These are phyloP conservation scores for Phytophthora colocasiae DNA, from an alignment of 352 stramenopile species.

Conservation along the genomic window DNA sequence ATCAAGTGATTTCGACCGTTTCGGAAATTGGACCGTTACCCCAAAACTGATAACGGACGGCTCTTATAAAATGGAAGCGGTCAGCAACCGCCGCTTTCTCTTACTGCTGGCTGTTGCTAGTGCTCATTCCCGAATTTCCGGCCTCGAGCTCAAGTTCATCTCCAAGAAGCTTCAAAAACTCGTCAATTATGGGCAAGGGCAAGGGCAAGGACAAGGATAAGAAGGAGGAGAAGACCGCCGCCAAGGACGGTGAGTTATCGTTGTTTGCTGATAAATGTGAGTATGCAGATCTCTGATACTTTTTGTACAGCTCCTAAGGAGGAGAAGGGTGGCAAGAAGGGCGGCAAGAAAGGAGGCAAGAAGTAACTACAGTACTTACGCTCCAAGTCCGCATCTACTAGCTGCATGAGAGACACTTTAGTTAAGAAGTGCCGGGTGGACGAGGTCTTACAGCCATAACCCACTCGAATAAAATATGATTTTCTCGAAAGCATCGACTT, in stretches of 20 bases:
- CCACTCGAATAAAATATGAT: conserved; percentile 24
- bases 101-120: background rate
- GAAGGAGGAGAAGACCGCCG: conserved; percentile 46
- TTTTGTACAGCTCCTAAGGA: conserved; percentile 34
- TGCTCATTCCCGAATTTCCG: conserved; percentile 33
- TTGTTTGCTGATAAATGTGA: background rate
- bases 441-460: conserved; percentile 9
- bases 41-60: conserved; percentile 13
- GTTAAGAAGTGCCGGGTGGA: conserved; percentile 11
- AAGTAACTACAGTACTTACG: conserved; percentile 39
- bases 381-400: conserved; percentile 10
- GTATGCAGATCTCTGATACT: conserved; percentile 4
- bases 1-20: conserved; percentile 19
- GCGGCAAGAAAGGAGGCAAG: conserved; percentile 65
- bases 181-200: conserved; percentile 37
- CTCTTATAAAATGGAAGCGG: background rate
- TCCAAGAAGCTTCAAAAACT: conserved; percentile 15
- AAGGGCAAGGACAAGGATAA: conserved; percentile 43
- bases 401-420: conserved; percentile 9
- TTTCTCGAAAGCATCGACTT: background rate
- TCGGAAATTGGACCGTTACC: background rate
- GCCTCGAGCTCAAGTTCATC: conserved; percentile 17
- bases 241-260: conserved; percentile 45
- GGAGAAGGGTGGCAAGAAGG: conserved; percentile 44
- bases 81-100: background rate